These are phyloP conservation scores for Theobroma grandiflorum DNA, from an alignment of 441 rosid genomes.

Conservation along the genomic window DNA sequence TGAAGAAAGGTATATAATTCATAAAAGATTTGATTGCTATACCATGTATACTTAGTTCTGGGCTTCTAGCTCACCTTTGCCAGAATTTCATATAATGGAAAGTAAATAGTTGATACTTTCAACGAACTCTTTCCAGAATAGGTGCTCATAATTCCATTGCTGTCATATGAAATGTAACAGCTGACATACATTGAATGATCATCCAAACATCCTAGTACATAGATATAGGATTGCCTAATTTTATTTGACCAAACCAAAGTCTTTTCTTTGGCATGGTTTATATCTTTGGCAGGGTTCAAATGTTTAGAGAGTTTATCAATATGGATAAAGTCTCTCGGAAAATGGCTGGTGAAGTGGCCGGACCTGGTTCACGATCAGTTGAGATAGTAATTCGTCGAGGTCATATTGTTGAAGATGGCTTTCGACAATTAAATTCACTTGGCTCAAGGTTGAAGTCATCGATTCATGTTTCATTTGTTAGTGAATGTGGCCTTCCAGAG, in stretches of 20 bases:
- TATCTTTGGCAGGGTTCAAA: constrained; percentile 77
- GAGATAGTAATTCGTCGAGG: constrained; percentile 95
- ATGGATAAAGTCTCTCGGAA: constrained; percentile 92
- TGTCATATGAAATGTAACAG: constrained; percentile 9
- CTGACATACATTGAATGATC: constrained; percentile 16
- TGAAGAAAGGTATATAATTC: constrained; percentile 82
- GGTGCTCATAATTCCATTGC: not conserved
- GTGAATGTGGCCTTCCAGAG: constrained; percentile 97
- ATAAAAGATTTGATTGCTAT: constrained; percentile 15
- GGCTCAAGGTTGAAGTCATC: constrained; percentile 93
- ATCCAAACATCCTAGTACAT: constrained; percentile 8
- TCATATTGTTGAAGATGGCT: constrained; percentile 97
- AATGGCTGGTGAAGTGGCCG: constrained; percentile 91
- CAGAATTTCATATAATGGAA: constrained; percentile 3
- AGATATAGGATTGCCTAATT: not conserved
- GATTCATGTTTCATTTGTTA: constrained; percentile 95
- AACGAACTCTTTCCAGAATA: not conserved
- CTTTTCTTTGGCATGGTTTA: constrained; percentile 36
- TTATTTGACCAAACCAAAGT: constrained; percentile 28
- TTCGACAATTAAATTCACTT: constrained; percentile 79
- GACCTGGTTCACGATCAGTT: constrained; percentile 87
- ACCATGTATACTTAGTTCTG: constrained; percentile 7
- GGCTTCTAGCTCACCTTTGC: constrained; percentile 2
- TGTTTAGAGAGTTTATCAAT: constrained; percentile 93
- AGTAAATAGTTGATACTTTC: constrained; percentile 11